These are phyloP conservation scores for Eurotiales sp. DNA, from an alignment of 2,329 filamentous ascomycete genomes.

Conservation along the genomic window DNA sequence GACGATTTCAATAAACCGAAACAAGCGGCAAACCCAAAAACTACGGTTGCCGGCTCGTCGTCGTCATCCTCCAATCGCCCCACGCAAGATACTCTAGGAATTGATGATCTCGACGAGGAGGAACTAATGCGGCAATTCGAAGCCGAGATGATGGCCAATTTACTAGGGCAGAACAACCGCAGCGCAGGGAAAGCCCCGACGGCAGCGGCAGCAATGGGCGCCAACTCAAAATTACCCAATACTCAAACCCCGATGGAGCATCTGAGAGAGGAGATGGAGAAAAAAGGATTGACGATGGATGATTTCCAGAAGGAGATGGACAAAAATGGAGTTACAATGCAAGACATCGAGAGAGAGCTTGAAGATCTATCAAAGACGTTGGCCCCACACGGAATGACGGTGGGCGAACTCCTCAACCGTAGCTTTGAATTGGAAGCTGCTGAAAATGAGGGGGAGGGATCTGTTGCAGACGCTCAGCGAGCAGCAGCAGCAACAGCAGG, in stretches of 20 bases:
- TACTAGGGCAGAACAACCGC: slow-evolving; percentile 64
- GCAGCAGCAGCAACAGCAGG: slow-evolving; percentile 23
- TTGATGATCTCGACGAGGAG: slow-evolving; percentile 31
- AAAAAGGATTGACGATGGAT: slow-evolving; percentile 1
- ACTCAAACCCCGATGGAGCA: neutral
- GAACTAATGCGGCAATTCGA: slow-evolving; percentile 79
- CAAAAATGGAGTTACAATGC: no score
- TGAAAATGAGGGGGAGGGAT: neutral
- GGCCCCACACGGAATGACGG: slow-evolving; percentile 31
- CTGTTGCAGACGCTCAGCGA: slow-evolving; percentile 3
- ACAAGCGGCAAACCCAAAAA: slow-evolving; percentile 28
- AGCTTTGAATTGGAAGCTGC: slow-evolving; percentile 31
- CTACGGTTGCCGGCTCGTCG: slow-evolving; percentile 18
- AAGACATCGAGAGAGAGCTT: slow-evolving; percentile 30
- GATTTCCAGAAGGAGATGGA: neutral
- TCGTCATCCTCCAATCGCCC: no score
- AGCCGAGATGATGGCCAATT: slow-evolving; percentile 69
- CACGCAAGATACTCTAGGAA: slow-evolving; percentile 12
- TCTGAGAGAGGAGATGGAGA: neutral
- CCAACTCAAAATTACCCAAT: no score
- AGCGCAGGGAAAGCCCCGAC: slow-evolving; percentile 28
- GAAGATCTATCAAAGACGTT: slow-evolving; percentile 35
- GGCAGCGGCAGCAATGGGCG: no score
- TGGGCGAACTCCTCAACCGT: slow-evolving; percentile 34
- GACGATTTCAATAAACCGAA: slow-evolving; percentile 75